Percentiles rank a stretch among this genome's conserved stretches.
Conservation (phyloP, 2,329 filamentous ascomycete species). For the Pseudogymnoascus sp. region DNA sequence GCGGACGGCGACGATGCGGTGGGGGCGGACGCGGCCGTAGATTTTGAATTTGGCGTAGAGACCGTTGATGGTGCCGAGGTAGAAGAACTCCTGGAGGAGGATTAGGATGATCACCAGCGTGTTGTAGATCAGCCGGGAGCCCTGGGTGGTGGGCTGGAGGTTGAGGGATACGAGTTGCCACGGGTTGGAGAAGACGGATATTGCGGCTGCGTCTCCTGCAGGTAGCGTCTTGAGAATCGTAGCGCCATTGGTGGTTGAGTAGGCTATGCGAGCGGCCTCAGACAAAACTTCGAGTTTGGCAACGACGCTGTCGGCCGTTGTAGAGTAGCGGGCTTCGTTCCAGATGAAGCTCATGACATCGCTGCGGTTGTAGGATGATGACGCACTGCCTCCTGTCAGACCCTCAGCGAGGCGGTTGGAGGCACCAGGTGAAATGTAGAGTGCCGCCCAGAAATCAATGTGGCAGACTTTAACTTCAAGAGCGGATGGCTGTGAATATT, state of each 20-base stretch:
- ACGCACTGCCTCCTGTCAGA: slow-evolving; percentile 21
- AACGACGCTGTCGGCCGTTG: slow-evolving; percentile 25
- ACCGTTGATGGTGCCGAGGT: slow-evolving; percentile 24
- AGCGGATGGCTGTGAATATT: slow-evolving; percentile 20
- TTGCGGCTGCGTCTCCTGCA: slow-evolving; percentile 21
- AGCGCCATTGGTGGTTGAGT: slow-evolving; percentile 20
- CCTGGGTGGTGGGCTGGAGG: slow-evolving; percentile 30
- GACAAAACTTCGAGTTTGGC: slow-evolving; percentile 26
- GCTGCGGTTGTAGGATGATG: slow-evolving; percentile 27
- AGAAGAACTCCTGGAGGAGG: slow-evolving; percentile 29
- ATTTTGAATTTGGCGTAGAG: slow-evolving; percentile 24
- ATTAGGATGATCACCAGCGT: slow-evolving; percentile 34
- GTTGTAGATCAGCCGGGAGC: slow-evolving; percentile 30
- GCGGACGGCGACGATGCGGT: slow-evolving; percentile 24
- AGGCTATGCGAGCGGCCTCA: slow-evolving; percentile 22
- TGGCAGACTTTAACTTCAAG: slow-evolving; percentile 21
- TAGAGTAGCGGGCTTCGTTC: slow-evolving; percentile 32
- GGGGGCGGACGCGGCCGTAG: slow-evolving; percentile 17
- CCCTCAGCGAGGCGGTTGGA: slow-evolving; percentile 27
- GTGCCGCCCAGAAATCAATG: slow-evolving; percentile 32
- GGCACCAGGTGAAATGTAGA: slow-evolving; percentile 29
- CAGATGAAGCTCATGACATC: slow-evolving; percentile 31
- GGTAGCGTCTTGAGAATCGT: slow-evolving; percentile 19
- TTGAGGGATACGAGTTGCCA: slow-evolving; percentile 25
- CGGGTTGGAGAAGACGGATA: slow-evolving; percentile 30